Evolutionary conservation across 2,329 filamentous ascomycete species (phyloP).

Genomic region (Diplocarpon rosae): DNA sequence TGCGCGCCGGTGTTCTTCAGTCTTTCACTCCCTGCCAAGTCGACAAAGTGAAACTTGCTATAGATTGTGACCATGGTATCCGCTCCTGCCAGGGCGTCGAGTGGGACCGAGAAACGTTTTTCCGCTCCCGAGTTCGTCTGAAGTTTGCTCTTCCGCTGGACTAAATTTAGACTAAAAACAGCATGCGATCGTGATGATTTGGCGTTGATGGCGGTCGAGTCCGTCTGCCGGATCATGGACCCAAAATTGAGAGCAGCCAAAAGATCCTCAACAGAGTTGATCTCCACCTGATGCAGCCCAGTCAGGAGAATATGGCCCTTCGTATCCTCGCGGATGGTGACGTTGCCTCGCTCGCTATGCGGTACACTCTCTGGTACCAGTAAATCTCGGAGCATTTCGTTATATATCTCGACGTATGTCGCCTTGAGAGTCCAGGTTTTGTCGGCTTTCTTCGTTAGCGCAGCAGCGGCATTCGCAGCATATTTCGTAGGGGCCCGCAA

Average conservation of each 20-base stretch:
- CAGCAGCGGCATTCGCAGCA: conserved; percentile 36
- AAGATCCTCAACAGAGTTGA: conserved; percentile 86
- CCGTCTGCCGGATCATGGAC: conserved; percentile 88
- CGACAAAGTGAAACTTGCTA: conserved; percentile 97
- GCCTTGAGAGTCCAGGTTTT: conserved; percentile 87
- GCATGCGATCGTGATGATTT: conserved; percentile 96
- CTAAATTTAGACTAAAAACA: conserved; percentile 88
- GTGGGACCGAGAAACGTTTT: conserved; percentile 77
- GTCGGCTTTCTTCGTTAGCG: conserved; percentile 34
- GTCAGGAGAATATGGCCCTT: conserved; percentile 93
- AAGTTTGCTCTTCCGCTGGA: conserved; percentile 64
- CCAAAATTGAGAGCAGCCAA: conserved; percentile 84
- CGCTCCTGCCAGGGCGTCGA: conserved; percentile 65
- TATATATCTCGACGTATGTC: conserved; percentile 96
- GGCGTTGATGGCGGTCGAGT: conserved; percentile 93
- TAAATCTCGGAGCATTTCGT: conserved; percentile 87
- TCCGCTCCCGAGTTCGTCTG: conserved; percentile 48
- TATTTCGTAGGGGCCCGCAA: conserved; percentile 73
- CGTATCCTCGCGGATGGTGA: conserved; percentile 88
- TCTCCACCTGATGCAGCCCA: conserved; percentile 74
- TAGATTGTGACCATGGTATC: conserved; percentile 73
- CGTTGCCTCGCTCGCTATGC: conserved; percentile 57
- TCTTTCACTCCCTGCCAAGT: conserved; percentile 91
- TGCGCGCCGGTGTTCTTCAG: conserved; percentile 95
- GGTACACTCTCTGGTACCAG: conserved; percentile 67